A percentile compares a stretch with the other conserved stretches of the same genome.
These are phyloP conservation scores for Hortiboletus rubellus DNA, from an alignment of 1,284 basidiomycete genomes.

Conservation along the genomic window DNA sequence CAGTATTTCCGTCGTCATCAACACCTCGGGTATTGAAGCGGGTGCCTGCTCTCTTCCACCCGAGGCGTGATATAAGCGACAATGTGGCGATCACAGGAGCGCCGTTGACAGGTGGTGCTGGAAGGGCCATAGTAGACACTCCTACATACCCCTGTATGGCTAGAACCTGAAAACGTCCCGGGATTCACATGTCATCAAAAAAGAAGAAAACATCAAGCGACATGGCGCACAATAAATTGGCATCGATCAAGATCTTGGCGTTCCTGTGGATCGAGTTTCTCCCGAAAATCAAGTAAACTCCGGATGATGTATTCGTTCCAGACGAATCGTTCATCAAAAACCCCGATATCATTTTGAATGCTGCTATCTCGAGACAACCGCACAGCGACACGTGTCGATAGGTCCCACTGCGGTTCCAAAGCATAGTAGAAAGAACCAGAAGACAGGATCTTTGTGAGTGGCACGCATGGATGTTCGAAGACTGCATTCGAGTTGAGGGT, in stretches of 20 bases:
- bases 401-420: conserved; percentile 79
- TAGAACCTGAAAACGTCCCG: conserved; percentile 55
- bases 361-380: conserved; percentile 57
- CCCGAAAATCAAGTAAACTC: conserved; percentile 79
- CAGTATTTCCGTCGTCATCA: conserved; percentile 96
- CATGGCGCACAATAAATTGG: conserved; percentile 71
- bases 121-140: conserved; percentile 66
- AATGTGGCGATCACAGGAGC: conserved; percentile 67
- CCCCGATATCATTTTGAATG: conserved; percentile 54
- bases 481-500: conserved; percentile 43
- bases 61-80: conserved; percentile 82
- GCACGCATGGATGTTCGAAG: conserved; percentile 88
- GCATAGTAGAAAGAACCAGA: conserved; percentile 96
- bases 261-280: conserved; percentile 68
- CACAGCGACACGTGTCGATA: conserved; percentile 77
- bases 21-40: conserved; percentile 97
- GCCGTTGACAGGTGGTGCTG: conserved; percentile 71
- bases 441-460: conserved; percentile 89
- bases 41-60: conserved; percentile 95
- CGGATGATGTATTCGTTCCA: conserved; percentile 87
- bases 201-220: conserved; percentile 27
- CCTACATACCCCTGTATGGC: conserved; percentile 94
- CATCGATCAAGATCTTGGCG: conserved; percentile 71
- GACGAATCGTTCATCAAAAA: conserved; percentile 80
- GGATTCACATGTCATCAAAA: conserved; percentile 21